Conservation (phyloP, 306 rosid genomes). For the Prunus kanzakura region DNA sequence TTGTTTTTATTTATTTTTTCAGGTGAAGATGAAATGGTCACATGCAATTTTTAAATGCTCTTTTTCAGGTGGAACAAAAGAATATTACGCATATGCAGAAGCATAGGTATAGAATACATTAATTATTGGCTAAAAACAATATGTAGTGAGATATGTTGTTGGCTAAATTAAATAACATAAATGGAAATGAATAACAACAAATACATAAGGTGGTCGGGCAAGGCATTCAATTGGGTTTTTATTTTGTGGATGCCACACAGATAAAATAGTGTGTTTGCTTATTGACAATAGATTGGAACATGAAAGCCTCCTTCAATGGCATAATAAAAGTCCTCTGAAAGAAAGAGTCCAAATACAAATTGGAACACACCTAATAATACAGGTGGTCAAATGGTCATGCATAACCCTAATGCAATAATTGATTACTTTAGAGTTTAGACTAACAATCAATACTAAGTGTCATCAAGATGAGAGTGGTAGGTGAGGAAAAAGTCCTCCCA, state of each 20-base stretch:
- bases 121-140: conserved; percentile 7
- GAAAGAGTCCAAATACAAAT: neutral
- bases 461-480: neutral
- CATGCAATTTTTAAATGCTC: neutral
- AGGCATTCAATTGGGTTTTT: neutral
- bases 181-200: neutral
- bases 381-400: conserved; percentile 2
- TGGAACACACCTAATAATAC: conserved; percentile 2
- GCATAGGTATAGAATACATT: neutral
- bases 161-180: neutral
- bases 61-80: neutral
- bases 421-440: neutral
- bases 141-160: neutral
- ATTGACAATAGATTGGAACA: neutral
- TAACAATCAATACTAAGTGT: neutral
- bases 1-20: neutral
- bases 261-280: too few species aligned
- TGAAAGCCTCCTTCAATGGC: neutral
- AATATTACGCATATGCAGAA: too few species aligned
- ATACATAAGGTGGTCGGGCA: neutral
- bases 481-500: too few species aligned
- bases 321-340: neutral
- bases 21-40: neutral
- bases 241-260: neutral
- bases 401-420: neutral